phyloP scores from a whole-genome alignment of 129 eudicot species.

The Saussurea involucrata region DNA sequence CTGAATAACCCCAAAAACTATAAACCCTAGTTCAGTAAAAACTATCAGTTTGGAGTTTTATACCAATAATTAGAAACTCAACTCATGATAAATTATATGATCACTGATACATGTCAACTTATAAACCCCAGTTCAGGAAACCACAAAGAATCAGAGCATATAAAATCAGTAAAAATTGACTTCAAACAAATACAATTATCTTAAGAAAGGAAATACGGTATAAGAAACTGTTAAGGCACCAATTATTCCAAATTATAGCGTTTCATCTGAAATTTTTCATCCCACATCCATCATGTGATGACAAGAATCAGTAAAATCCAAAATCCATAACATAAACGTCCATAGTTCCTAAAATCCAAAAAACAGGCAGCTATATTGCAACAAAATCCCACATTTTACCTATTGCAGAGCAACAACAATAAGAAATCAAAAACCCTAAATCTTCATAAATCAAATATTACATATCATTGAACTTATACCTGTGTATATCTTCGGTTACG shows the following conservation, averaged over 20 bases:
- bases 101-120: neutral
- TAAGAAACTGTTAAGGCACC: neutral
- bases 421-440: neutral
- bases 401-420: neutral
- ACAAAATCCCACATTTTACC: neutral
- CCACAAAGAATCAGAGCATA: neutral
- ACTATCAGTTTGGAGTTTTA: neutral
- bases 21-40: neutral
- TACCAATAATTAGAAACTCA: neutral
- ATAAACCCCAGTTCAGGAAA: neutral
- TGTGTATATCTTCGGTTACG: conserved; percentile 76
- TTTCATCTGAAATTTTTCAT: neutral
- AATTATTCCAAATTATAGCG: neutral
- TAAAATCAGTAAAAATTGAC: neutral
- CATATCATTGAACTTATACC: conserved; percentile 30
- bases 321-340: neutral
- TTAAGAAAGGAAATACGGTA: neutral
- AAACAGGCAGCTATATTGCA: neutral
- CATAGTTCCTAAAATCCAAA: neutral
- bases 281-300: neutral
- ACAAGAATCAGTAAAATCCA: neutral
- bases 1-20: neutral
- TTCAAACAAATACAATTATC: neutral
- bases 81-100: neutral
- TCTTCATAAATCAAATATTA: neutral